A percentile compares a stretch with the other conserved stretches of the same genome.
These are phyloP conservation scores for Aegilops bicornis DNA, from an alignment of 176 grass and related monocot genomes.

Conservation along the genomic window DNA sequence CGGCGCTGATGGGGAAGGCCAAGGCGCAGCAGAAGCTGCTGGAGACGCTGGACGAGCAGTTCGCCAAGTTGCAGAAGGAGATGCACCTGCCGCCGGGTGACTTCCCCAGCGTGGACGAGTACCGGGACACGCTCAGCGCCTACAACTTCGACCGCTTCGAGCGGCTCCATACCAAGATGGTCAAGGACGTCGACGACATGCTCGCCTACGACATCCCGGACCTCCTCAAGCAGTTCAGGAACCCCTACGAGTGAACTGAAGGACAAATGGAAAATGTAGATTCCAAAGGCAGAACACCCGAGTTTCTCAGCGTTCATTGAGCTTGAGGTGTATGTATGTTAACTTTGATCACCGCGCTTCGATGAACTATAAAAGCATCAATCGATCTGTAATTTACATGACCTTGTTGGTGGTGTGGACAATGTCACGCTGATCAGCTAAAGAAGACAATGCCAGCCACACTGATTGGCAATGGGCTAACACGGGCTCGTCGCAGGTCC, in stretches of 20 bases:
- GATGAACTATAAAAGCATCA: background rate
- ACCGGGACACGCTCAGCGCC: slow-evolving; percentile 50
- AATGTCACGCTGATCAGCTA: background rate
- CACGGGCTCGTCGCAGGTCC: too few relatives aligned
- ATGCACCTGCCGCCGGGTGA: slow-evolving; percentile 68
- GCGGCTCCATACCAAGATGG: slow-evolving; percentile 68
- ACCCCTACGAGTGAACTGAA: slow-evolving; percentile 55
- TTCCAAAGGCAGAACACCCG: too few relatives aligned
- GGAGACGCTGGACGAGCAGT: slow-evolving; percentile 55
- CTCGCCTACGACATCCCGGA: slow-evolving; percentile 75
- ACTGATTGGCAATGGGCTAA: too few relatives aligned
- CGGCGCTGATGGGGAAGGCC: slow-evolving; percentile 73
- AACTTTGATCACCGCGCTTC: background rate
- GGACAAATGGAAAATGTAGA: too few relatives aligned
- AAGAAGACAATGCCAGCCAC: too few relatives aligned
- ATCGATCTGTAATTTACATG: background rate
- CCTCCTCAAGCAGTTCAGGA: slow-evolving; percentile 85
- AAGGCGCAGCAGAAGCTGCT: slow-evolving; percentile 80
- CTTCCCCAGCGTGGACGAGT: slow-evolving; percentile 70
- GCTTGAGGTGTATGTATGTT: background rate
- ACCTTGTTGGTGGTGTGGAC: background rate
- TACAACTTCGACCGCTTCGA: slow-evolving; percentile 83
- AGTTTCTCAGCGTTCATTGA: background rate
- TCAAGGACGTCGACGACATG: slow-evolving; percentile 83
- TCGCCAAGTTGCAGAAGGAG: slow-evolving; percentile 73